Evolutionary conservation across 306 rosid genomes (phyloP), one percentile per base, ranked within the genome.

Genomic region (Canavalia ensiformis): DNA sequence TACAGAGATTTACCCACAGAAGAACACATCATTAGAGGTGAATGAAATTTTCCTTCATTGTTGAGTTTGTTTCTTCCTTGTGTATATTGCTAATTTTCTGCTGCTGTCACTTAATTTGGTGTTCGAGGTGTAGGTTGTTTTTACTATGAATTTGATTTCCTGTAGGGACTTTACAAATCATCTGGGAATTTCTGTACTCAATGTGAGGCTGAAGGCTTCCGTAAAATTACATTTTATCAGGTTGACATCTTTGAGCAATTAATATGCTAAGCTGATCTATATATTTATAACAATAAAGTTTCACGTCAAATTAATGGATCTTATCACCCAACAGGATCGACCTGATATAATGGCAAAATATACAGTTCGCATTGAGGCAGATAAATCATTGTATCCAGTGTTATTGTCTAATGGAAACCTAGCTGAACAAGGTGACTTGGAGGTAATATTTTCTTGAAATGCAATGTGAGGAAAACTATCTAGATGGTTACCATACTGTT

Each of bases 191-290:
- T 95, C 90, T 95, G 97, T 79, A 95, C 99, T 56, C 99, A 95
- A 82, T 95, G 99, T 83, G 99, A 95, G 88, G 99, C 99, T 46
- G 99, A 95, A 84, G 99, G 99, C 71, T 95, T 95, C 84, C 98
- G 97, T 70, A 95, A 95, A 75, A 93, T 95, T 82, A 95, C 98
- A 35, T 95, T 84, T 83, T 93, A 89, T 86, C 98, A 95, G 98
- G 99, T 91, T 81, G 67, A 70, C 44, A 73, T 82, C 71, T 81
- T 57, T 72, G n/a, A 39, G 71, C 34, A 37, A 35, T 71, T 41
- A 49, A 75, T 49, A 77, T 59, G 42, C 59, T 47, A 29, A 59
- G 52, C 70, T 35, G 30, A 46, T 77, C 75, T 41, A 5, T 77
- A 42, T 71, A 37, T 66, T 77, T 64, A 64, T 34, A 66, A 69